Conservation (phyloP, 805 yeast species). For the Ogataea naganishii region DNA sequence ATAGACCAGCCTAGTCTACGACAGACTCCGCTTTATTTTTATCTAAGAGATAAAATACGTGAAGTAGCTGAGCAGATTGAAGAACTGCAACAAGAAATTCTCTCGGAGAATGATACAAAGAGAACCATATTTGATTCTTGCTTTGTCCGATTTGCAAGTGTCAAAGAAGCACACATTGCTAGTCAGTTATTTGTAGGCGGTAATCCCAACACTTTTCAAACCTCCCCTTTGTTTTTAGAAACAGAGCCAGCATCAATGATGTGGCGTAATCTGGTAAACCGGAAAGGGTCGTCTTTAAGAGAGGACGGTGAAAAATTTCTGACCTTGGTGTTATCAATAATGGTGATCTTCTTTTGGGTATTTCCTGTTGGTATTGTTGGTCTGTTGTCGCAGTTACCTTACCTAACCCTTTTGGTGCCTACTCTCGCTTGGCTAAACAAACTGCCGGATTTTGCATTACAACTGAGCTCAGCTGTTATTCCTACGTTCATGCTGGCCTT, state of each 20-base stretch:
- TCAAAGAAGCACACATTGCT: conserved; percentile 52
- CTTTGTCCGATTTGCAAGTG: conserved; percentile 54
- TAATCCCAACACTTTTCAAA: conserved; percentile 29
- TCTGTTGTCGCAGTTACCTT: conserved; percentile 64
- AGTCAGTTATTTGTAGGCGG: conserved; percentile 46
- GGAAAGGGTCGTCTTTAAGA: conserved; percentile 26
- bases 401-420: conserved; percentile 54
- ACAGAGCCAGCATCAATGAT: conserved; percentile 60
- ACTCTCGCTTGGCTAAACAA: conserved; percentile 44
- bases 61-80: conserved; percentile 6
- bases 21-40: conserved; percentile 10
- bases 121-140: conserved; percentile 29
- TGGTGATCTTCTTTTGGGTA: conserved; percentile 56
- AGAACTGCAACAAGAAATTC: conserved; percentile 4
- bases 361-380: conserved; percentile 80
- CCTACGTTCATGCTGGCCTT: conserved; percentile 61
- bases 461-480: conserved; percentile 49
- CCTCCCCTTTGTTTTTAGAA: conserved; percentile 38
- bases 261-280: conserved; percentile 54
- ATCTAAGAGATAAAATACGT: conserved; percentile 8
- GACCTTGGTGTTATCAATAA: conserved; percentile 37
- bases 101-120: conserved; percentile 1
- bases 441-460: conserved; percentile 45
- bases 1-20: conserved; percentile 14
- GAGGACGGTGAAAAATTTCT: conserved; percentile 31